phyloP scores from a whole-genome alignment of 768 basidiomycete genomes.

The Termitomyces sp. region DNA sequence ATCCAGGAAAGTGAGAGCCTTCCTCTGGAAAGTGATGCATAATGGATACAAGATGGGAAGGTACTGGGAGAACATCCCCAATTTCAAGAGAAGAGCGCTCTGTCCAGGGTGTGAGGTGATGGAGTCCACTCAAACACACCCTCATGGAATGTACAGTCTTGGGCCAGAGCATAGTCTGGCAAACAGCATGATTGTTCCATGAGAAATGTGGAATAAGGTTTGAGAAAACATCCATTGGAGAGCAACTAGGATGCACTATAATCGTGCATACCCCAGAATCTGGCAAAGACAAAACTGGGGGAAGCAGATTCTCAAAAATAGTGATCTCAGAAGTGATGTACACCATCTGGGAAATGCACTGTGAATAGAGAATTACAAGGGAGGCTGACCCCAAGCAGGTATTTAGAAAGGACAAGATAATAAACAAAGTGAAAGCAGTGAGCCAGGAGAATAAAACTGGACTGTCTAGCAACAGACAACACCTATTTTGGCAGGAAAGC shows the following conservation, averaged over 20 bases:
- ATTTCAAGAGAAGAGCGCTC: background rate
- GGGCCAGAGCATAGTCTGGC: constrained; percentile 22
- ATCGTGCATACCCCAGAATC: too few relatives aligned
- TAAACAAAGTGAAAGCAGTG: too few relatives aligned
- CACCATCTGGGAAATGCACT: constrained; percentile 27
- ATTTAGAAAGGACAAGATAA: too few relatives aligned
- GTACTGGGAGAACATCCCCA: constrained; percentile 21
- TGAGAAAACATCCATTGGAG: constrained; percentile 7
- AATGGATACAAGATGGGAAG: constrained; percentile 18
- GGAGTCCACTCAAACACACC: constrained; percentile 28
- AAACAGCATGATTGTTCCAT: background rate
- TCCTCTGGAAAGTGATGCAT: constrained; percentile 23
- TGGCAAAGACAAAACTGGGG: too few relatives aligned
- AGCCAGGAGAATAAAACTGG: too few relatives aligned
- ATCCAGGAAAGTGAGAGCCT: too few relatives aligned
- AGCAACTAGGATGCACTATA: constrained; percentile 17
- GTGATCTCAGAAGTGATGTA: constrained; percentile 24
- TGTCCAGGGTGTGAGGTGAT: constrained; percentile 13
- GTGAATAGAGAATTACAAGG: constrained; percentile 19
- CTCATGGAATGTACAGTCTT: constrained; percentile 20
- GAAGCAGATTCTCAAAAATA: constrained; percentile 20
- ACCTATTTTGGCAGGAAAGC: too few relatives aligned
- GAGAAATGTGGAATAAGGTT: background rate
- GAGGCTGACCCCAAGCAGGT: too few relatives aligned
- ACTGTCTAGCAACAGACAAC: too few relatives aligned